These are phyloP conservation scores for Trichosporon asahii DNA, from an alignment of 1,284 basidiomycete genomes.

Conservation along the genomic window DNA sequence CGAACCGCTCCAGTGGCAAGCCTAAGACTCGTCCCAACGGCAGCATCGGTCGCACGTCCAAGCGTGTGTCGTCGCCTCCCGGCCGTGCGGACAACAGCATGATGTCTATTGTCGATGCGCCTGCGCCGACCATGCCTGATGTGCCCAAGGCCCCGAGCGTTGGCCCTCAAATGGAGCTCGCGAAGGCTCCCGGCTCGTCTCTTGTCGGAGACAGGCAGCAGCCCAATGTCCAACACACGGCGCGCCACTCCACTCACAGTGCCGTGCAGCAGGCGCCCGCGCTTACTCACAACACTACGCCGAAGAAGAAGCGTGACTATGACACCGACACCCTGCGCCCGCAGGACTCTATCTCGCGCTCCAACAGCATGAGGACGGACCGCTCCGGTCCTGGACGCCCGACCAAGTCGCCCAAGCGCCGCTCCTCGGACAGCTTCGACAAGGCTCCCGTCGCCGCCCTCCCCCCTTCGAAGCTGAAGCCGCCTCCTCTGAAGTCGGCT, in stretches of 20 bases:
- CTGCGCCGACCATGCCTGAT: conserved; percentile 44
- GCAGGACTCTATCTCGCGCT: conserved; percentile 31
- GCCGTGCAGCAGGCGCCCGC: not conserved
- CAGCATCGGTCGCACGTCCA: conserved; percentile 33
- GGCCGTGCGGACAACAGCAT: conserved; percentile 30
- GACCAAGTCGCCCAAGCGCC: conserved; percentile 10
- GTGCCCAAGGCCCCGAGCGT: conserved; percentile 49
- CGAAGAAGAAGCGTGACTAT: conserved; percentile 6
- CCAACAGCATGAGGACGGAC: conserved; percentile 20
- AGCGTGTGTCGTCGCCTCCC: conserved; percentile 25
- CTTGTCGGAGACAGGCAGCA: conserved; percentile 23
- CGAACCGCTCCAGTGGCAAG: conserved; percentile 18
- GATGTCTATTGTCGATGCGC: conserved; percentile 41
- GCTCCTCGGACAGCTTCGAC: conserved; percentile 10
- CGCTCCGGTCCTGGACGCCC: not conserved
- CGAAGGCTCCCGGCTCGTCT: conserved; percentile 45
- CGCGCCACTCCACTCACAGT: conserved; percentile 1
- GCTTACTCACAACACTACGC: conserved; percentile 2
- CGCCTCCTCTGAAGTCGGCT: conserved; percentile 50
- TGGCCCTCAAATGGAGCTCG: conserved; percentile 40
- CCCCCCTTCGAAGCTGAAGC: conserved; percentile 41
- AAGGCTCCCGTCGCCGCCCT: conserved; percentile 30
- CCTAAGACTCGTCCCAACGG: conserved; percentile 38
- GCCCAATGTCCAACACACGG: not conserved
- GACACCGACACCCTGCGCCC: conserved; percentile 22